Base-by-base conservation (phyloP, 2,329 filamentous ascomycete species). In the Rugonectria rugulosa region DNA sequence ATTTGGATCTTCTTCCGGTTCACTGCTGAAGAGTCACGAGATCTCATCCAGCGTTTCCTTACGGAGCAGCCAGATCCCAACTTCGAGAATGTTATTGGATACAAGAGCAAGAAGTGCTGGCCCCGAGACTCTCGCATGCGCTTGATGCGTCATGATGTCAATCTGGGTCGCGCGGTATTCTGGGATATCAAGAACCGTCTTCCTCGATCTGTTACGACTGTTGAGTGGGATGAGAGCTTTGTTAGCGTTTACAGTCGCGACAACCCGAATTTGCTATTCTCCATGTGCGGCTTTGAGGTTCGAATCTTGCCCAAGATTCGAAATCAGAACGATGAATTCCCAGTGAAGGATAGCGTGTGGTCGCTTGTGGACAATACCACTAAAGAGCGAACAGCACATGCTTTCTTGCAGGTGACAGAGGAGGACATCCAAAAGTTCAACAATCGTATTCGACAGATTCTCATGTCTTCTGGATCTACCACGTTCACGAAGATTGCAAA, bases 401-500 rank as follows among this genome's bases (percentile, higher is more conserved):
- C 96, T 9, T 99, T 99, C 83, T 78, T 99, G 49, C 94, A 98
- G 70, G 95, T 99, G 19, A 98, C 95, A 0, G 94, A 98, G 69
- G 95, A 98, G 71, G 95, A 99, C 70, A 94, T 99, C 43, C 90
- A 94, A 63, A 98, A 98, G 75, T 99, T 99, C 82, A 99, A 99
- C 77, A 99, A 99, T 74, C 88, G 96, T 36, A 99, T 99, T 70
- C 88, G 95, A 56, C 95, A 99, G 70, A 99, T 99, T 71, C 82
- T 99, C 53, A 99, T 99, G 95, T 98, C 94, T 10, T 98, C 95
- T 55, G 96, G 95, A n/a, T 97, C 92, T 5, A 99, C 95, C 0
- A 99, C 95, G 0, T 99, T 99, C 77, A 99, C 95, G 40, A 99
- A 99, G 83, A 99, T 99, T 70, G 95, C 96, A 41, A 99, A 99